phyloP scores from a whole-genome alignment of 768 basidiomycete species.

The Russula olivacea region DNA sequence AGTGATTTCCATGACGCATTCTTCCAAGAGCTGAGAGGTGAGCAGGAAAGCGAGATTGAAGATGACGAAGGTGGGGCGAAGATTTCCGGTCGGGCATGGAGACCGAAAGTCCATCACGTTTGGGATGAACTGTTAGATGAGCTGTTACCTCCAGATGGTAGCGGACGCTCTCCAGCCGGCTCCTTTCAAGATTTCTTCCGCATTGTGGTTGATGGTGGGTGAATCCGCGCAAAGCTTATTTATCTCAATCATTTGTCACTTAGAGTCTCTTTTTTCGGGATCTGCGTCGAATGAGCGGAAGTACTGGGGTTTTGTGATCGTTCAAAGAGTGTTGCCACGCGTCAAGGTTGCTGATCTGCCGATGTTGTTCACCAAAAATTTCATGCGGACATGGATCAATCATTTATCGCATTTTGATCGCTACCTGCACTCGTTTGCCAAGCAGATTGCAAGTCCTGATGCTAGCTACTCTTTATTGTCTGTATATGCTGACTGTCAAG shows the following conservation, averaged over 20 bases:
- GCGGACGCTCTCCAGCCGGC: conserved; percentile 39
- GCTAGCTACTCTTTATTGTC: conserved; percentile 3
- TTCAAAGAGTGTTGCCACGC: conserved; percentile 70
- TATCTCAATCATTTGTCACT: conserved; percentile 3
- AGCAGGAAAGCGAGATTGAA: conserved; percentile 38
- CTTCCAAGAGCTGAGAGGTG: background rate
- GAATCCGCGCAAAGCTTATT: background rate
- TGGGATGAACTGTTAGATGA: conserved; percentile 82
- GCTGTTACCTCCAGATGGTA: conserved; percentile 50
- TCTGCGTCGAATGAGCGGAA: conserved; percentile 84
- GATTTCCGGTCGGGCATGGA: conserved; percentile 61
- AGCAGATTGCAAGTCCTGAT: conserved; percentile 57
- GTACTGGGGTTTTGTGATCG: conserved; percentile 93
- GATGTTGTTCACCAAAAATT: conserved; percentile 88
- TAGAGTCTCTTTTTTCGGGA: conserved; percentile 82
- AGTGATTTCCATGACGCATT: background rate
- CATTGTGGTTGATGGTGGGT: conserved; percentile 82
- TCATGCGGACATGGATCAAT: conserved; percentile 96
- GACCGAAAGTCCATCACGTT: conserved; percentile 85
- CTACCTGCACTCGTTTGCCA: conserved; percentile 84
- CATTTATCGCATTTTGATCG: conserved; percentile 86
- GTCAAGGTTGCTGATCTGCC: conserved; percentile 62
- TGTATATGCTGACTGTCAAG: background rate
- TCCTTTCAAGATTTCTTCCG: conserved; percentile 90
- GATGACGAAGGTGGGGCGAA: conserved; percentile 48